Evolutionary conservation across 1,284 basidiomycete genomes (phyloP), one percentile per base, ranked within the genome.

Genomic region (Marasmius tenuissimus): DNA sequence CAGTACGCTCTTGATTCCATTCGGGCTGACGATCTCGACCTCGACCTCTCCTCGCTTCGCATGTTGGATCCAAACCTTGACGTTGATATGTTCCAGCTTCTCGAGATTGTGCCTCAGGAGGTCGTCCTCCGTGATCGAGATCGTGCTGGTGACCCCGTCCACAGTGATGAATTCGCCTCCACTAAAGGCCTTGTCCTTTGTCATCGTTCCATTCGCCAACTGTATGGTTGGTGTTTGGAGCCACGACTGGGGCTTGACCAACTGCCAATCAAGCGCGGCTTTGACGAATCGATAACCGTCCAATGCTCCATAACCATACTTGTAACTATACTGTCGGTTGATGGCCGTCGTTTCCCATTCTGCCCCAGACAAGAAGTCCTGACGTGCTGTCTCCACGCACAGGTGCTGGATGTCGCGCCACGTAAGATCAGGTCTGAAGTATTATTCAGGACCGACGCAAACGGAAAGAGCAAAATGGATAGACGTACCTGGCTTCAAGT

Each of bases 351-450:
- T 78, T 71, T 97, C 93, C 97, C 97, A 99, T 73, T 98, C 96
- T 0, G 93, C 91, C 71, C 99, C 97, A 27, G 49, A 40, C 42
- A 40, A 40, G 35, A 18, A 50, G 14, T 56, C 20, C 22, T 47
- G 34, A 18, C 87, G 83, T 1, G 93, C 93, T 1, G 89, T 92
- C 63, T 84, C 81, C 38, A 99, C 88, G 61, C 91, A 91, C 42
- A 99, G 81, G 71, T 99, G 88, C 72, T 99, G 97, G 48, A 98
- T 84, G 72, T 99, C 97, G 63, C 97, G 89, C 97, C 97, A 99
- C 20, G 92, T 91, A 34, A 99, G 85, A 53, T 99, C 97, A 16
- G 96, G 94, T 39, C 93, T 91, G 62, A 7, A 12, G 7, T 16
- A 55, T 11, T 57, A 52, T 8, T 16, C 4, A 27, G 27, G 4